Base-by-base conservation (phyloP, 2,329 filamentous ascomycete species). In the Verticillium tricorpus region DNA sequence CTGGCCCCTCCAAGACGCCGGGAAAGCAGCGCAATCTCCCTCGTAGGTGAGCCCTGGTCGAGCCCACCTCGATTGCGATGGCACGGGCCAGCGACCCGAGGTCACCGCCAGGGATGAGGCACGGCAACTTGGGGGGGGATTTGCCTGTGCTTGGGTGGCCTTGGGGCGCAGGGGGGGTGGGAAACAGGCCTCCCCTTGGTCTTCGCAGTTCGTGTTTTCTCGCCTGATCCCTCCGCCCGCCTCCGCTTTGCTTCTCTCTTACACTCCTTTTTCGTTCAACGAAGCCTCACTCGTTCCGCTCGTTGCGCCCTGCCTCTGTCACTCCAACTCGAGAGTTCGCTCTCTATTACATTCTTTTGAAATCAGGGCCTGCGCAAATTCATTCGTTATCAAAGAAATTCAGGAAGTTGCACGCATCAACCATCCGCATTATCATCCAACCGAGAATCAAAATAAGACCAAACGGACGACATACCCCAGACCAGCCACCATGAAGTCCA, bases 401-500 rank as follows among this genome's bases (percentile, higher is more conserved):
- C n/a, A 22, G n/a, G 19, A 52, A 22, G 17, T 45, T 6, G 28
- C 3, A 28, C 28, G 28, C 28, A 28, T 28, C 28, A 28, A 28
- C 28, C 28, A 14, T 52, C 22, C 8, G 5, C 45, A 22, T n/a
- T 8, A 25, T 8, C 19, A 52, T 35, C 8, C 12, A 22, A 11
- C 45, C n/a, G 19, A 52, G 9, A 11, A n/a, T 12, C 19, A 52
- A n/a, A 40, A 40, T 17, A 40, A n/a, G 19, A 8, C 45, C n/a
- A 11, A 14, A 14, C 45, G 45, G 57, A 45, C 40, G 54, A 58
- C 25, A 37, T 37, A 61, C 28, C 35, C 34, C 60, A 59, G 28
- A 52, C 55, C 55, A 56, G 22, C 8, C 11, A 78, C 67, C 56
- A 85, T 85, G 82, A 84, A 82, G 78, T 75, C 76, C 61, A 69